Base-by-base conservation (phyloP, 2,329 filamentous ascomycete genomes). In the Aspergillus quadricinctus region DNA sequence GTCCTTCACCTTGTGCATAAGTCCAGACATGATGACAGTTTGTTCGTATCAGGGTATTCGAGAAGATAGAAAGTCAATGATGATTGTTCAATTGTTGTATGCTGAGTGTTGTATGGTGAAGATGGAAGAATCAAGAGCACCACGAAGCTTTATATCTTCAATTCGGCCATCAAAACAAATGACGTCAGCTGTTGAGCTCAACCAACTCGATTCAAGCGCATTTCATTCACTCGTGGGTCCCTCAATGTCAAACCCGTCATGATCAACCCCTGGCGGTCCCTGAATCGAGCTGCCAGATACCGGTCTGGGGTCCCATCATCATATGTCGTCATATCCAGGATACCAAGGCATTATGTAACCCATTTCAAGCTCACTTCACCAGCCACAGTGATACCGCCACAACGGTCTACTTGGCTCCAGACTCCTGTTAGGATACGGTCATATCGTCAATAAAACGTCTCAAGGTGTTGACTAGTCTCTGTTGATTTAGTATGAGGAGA, bases 1-100 rank as follows among this genome's bases (percentile, higher is more conserved):
- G 8, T 78, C 72, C 68, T 79, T 79, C 29, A 76, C 73, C 60
- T 79, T 80, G 64, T 78, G 71, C 55, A 77, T 64, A 53, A 77
- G 67, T 52, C 62, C 62, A 54, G 75, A 76, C 77, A 78, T 79
- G 55, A 55, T 72, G 73, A 23, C 4, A 23, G 17, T 7, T 10
- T 45, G n/a, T 19, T 45, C 10, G 21, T 19, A 21, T 45, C 21
- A 10, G 41, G 21, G 41, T 21, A 31, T 17, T 11, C 2, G 41
- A 23, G 10, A 43, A 43, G 41, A 14, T 45, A 23, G 41, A 45
- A 23, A 45, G 41, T 45, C 11, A 4, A 23, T 23, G 19, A 11
- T 43, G 8, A 45, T 23, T 43, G n/a, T 2, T n/a, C 8, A 3
- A 43, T 43, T 21, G 40, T 21, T 8, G 9, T n/a, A 43, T 43